Conservation (phyloP, 2,329 filamentous ascomycete genomes). For the Fusarium sp. region DNA sequence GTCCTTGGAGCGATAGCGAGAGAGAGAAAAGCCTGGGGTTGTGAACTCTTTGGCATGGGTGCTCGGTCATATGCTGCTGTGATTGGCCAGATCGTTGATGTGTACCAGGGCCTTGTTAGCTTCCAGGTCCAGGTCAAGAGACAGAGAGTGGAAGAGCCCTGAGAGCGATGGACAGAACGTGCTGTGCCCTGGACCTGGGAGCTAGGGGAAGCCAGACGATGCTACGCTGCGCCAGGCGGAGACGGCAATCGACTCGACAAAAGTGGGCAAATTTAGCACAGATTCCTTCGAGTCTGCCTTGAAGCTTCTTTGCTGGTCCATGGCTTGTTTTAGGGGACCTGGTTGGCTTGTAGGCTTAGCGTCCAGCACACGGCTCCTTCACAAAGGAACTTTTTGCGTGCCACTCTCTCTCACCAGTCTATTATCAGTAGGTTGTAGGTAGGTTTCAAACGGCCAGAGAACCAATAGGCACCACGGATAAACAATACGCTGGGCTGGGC, state of each 20-base stretch:
- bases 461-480: background rate
- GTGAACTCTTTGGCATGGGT: conserved; percentile 5
- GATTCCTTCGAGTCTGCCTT: conserved; percentile 38
- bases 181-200: conserved; percentile 1
- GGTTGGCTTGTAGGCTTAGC: conserved; percentile 24
- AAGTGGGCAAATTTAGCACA: conserved; percentile 41
- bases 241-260: conserved; percentile 32
- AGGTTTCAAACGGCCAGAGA: conserved; percentile 22
- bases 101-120: conserved; percentile 15
- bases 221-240: conserved; percentile 26
- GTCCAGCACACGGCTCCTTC: conserved; percentile 1
- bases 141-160: background rate
- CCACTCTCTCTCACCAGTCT: background rate
- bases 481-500: background rate
- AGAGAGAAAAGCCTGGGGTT: conserved; percentile 38
- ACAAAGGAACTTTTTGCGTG: conserved; percentile 25
- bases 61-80: conserved; percentile 4
- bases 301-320: conserved; percentile 23
- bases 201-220: conserved; percentile 32
- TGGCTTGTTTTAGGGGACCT: conserved; percentile 23
- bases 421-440: conserved; percentile 1
- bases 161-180: background rate
- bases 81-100: conserved; percentile 25
- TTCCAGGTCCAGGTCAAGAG: background rate
- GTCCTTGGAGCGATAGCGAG: conserved; percentile 33